Evolutionary conservation across 2,329 filamentous ascomycete genomes (phyloP), one percentile per base, ranked within the genome.

Genomic region (Triangularia verruculosa): DNA sequence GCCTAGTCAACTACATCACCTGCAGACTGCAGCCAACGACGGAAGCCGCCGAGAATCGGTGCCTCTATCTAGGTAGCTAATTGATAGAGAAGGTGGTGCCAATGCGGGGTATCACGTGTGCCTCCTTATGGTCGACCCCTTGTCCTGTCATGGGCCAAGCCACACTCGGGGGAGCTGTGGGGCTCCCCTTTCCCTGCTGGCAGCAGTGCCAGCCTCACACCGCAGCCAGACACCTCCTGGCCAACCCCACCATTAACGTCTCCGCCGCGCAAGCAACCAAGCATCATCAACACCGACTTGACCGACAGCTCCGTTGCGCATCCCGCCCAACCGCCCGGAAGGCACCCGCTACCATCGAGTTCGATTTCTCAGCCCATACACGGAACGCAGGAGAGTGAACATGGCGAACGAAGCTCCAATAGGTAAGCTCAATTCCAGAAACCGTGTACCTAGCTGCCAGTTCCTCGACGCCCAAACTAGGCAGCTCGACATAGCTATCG

Each of bases 371-470:
- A 15, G 4, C 57, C 54, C 8, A 20, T 22, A 4, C 22, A 22
- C 13, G 20, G 22, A 39, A 22, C 13, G 17, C 17, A 39, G 24
- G 22, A 52, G 39, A 12, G 24, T 58, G 52, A 75, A 62, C 11
- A 85, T 85, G 83, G 79, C 82, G 65, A 77, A 77, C 70, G 78
- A 77, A 68, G 78, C 82, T 69, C 83, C 83, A 71, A 86, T 86
- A 59, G 69, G 69, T 69, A 66, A 61, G 64, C 4, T 54, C 51
- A 25, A 24, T 54, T 54, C 39, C 39, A 47, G 39, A 8, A 30
- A 61, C 58, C 28, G 22, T 39, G 12, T 55, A 22, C 58, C 25
- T 60, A 27, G 15, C 27, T 24, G 59, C 20, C 17, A 24, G 17
- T 22, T 34, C 15, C 39, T 47, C 39, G 39, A 47, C 17, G n/a